Base-by-base conservation (phyloP, 148 eudicot genomes). In the Mesembryanthemum crystallinum region DNA sequence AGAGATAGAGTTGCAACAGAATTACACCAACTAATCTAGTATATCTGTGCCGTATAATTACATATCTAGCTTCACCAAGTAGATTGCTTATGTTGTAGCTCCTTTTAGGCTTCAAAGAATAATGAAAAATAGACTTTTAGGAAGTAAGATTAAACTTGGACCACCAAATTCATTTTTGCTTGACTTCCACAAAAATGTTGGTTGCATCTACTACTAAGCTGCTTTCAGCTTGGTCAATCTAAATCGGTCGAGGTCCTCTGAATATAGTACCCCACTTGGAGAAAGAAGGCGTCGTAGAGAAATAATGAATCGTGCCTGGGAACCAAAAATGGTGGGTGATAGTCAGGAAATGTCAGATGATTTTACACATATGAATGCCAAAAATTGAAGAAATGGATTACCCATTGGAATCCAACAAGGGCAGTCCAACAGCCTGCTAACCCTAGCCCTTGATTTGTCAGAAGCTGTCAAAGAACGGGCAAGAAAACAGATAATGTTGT, bases 351-450 rank as follows among this genome's bases (percentile, higher is more conserved):
- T 66, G 62, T 71, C 4, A 43, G 61, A 43, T n/a, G 7, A 33
- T 25, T 29, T 24, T 24, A 43, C 37, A 29, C 45, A 71, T 35
- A 67, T 61, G n/a, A 23, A 57, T 79, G 39, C 37, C 24, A 49
- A 60, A 39, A 24, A 29, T 28, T 54, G 15, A 57, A 1, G 72
- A 67, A 21, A 57, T 25, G 37, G 13, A 61, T 82, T 85, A 90
- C 92, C 89, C 89, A 90, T 80, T 90, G 94, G 75, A 89, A 92
- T 72, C 86, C 92, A 32, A 88, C 96, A 15, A 94, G 97, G 35
- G 87, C 86, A 55, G 75, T 75, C 97, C 96, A 92, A 79, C 89
- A 89, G 61, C 91, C 90, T 6, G 78, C 66, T 52, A 90, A 76
- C 67, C 91, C 94, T 54, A 76, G 83, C 76, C 92, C 94, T 76